phyloP scores from a whole-genome alignment of 495 filamentous ascomycete genomes.

The Astrothelium subdiscretum region DNA sequence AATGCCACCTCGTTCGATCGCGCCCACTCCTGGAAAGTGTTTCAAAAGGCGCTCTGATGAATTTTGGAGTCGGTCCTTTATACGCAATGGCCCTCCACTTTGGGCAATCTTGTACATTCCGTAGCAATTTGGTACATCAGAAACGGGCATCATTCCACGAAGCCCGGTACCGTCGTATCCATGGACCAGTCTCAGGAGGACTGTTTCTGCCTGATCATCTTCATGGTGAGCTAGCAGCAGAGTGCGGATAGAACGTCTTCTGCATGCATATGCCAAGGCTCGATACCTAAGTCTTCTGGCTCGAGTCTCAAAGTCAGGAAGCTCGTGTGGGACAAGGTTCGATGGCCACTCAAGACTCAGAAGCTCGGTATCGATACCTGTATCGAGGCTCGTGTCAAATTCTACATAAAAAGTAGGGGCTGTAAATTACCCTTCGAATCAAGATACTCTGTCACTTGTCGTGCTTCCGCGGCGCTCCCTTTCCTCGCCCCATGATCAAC shows the following conservation, averaged over 20 bases:
- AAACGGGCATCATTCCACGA: conserved; percentile 49
- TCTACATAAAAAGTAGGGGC: conserved; percentile 8
- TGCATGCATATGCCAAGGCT: conserved; percentile 52
- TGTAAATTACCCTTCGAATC: conserved; percentile 27
- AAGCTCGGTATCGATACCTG: conserved; percentile 38
- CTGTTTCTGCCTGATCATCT: conserved; percentile 80
- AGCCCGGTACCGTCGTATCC: conserved; percentile 55
- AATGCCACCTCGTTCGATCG: conserved; percentile 57
- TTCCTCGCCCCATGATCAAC: conserved; percentile 66
- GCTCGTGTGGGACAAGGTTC: conserved; percentile 26
- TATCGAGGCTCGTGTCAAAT: conserved; percentile 13
- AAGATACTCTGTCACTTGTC: conserved; percentile 44
- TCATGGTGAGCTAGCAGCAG: conserved; percentile 72
- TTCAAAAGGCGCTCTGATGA: neutral
- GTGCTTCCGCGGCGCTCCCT: conserved; percentile 59
- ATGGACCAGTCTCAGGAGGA: conserved; percentile 58
- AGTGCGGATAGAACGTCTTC: conserved; percentile 32
- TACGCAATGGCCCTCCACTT: conserved; percentile 41
- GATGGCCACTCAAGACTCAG: conserved; percentile 37
- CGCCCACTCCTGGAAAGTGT: conserved; percentile 13
- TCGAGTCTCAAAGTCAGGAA: conserved; percentile 62
- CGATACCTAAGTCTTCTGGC: conserved; percentile 68
- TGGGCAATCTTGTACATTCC: conserved; percentile 57
- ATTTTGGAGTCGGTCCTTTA: neutral
- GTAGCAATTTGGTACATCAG: conserved; percentile 71